Conservation (phyloP, 148 eudicot species). For the Chenopodium berlandieri region DNA sequence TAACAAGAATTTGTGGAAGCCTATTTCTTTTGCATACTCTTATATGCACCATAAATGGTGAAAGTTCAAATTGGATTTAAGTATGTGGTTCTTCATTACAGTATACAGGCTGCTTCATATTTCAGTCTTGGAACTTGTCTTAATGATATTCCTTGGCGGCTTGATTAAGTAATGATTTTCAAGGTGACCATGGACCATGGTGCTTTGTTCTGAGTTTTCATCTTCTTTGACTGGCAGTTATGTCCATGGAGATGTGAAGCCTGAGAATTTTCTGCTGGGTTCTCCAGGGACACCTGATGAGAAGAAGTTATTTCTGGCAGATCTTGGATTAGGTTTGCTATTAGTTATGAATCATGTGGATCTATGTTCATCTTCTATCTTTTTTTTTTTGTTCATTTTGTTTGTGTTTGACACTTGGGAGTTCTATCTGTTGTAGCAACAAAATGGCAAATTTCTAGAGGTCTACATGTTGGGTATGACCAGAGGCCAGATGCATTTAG, state of each 20-base stretch:
- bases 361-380: not conserved
- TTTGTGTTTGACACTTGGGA: conserved; percentile 1
- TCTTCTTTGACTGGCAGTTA: conserved; percentile 39
- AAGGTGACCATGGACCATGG: not conserved
- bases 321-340: conserved; percentile 72
- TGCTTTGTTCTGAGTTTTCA: not conserved
- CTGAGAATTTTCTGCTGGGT: conserved; percentile 93
- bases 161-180: not conserved
- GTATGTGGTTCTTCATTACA: not conserved
- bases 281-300: conserved; percentile 78
- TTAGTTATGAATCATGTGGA: not conserved
- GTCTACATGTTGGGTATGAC: conserved; percentile 89
- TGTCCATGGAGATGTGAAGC: conserved; percentile 97
- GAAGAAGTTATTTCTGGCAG: conserved; percentile 86
- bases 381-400: not conserved
- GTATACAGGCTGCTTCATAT: not conserved
- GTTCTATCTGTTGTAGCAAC: conserved; percentile 48
- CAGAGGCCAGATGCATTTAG: conserved; percentile 92
- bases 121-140: not conserved
- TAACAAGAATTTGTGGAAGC: not conserved
- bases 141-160: not conserved
- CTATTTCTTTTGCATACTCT: not conserved
- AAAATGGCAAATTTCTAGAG: conserved; percentile 62
- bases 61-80: not conserved
- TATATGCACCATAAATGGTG: not conserved